These are phyloP conservation scores for Boletus rubescentipes DNA, from an alignment of 768 basidiomycete genomes.

Conservation along the genomic window DNA sequence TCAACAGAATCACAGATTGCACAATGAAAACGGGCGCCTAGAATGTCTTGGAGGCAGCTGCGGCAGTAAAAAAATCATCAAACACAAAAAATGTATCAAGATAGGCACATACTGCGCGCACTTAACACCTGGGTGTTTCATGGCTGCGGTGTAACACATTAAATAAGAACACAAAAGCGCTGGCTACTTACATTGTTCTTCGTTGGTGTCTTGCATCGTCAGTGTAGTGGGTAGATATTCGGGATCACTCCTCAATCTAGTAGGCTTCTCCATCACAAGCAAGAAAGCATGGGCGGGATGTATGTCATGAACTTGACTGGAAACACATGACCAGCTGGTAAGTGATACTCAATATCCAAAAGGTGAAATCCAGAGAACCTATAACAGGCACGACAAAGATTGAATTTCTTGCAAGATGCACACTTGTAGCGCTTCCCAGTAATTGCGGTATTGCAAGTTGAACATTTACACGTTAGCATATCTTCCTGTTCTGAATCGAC, in stretches of 20 bases:
- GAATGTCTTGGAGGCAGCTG: conserved; percentile 86
- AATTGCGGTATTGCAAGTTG: conserved; percentile 72
- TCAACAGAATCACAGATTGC: conserved; percentile 83
- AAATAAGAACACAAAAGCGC: background rate
- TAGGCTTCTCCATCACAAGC: conserved; percentile 64
- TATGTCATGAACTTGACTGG: conserved; percentile 85
- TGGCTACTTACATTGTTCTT: conserved; percentile 57
- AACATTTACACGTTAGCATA: conserved; percentile 60
- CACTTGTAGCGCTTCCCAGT: conserved; percentile 78
- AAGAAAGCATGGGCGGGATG: conserved; percentile 90
- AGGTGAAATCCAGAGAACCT: conserved; percentile 44
- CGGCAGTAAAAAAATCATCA: background rate
- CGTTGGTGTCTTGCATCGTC: conserved; percentile 41
- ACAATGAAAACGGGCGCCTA: conserved; percentile 92
- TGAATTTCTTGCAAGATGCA: conserved; percentile 73
- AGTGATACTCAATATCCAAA: background rate
- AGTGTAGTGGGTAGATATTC: conserved; percentile 29
- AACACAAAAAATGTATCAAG: background rate
- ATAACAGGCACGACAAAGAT: conserved; percentile 82
- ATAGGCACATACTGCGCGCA: conserved; percentile 73
- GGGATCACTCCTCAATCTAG: conserved; percentile 40
- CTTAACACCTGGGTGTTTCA: conserved; percentile 77
- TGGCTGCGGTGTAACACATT: conserved; percentile 42
- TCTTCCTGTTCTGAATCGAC: conserved; percentile 67
- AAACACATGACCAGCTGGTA: background rate